phyloP scores from a whole-genome alignment of 345 rosid species.

The Gossypium herbaceum region DNA sequence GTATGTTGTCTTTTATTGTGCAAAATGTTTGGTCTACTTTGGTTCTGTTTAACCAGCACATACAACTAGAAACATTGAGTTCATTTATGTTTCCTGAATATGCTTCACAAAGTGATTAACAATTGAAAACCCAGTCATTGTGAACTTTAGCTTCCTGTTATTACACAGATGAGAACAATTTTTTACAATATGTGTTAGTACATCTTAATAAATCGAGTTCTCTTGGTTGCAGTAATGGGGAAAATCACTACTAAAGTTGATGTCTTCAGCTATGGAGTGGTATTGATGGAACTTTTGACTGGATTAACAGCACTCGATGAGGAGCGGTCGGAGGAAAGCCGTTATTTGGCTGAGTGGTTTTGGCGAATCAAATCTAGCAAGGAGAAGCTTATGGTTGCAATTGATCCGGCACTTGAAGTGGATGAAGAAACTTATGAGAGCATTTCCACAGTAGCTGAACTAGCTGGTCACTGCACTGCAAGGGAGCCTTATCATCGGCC shows the following conservation, averaged over 20 bases:
- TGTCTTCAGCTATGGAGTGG: constrained; percentile 80
- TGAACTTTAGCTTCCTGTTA: background rate
- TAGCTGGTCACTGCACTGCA: constrained; percentile 79
- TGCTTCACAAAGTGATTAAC: background rate
- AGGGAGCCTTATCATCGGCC: constrained; percentile 72
- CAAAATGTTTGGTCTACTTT: background rate
- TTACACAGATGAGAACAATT: background rate
- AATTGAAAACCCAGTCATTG: background rate
- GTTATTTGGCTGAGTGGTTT: constrained; percentile 66
- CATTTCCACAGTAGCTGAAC: constrained; percentile 47
- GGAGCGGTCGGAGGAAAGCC: constrained; percentile 67
- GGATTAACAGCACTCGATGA: constrained; percentile 71
- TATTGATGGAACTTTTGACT: constrained; percentile 65
- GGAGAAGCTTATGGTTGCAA: constrained; percentile 53
- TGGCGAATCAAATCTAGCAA: constrained; percentile 55
- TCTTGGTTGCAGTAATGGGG: constrained; percentile 50
- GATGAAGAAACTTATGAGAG: constrained; percentile 56
- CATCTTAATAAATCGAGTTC: constrained; percentile 1
- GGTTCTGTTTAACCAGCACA: background rate
- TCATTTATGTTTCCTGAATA: background rate
- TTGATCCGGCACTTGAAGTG: constrained; percentile 47
- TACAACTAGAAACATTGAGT: background rate
- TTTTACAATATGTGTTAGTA: background rate
- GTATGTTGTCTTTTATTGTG: background rate
- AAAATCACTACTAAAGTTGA: constrained; percentile 80